Conservation (phyloP, 768 basidiomycete species). For the Tricholoma matsutake region DNA sequence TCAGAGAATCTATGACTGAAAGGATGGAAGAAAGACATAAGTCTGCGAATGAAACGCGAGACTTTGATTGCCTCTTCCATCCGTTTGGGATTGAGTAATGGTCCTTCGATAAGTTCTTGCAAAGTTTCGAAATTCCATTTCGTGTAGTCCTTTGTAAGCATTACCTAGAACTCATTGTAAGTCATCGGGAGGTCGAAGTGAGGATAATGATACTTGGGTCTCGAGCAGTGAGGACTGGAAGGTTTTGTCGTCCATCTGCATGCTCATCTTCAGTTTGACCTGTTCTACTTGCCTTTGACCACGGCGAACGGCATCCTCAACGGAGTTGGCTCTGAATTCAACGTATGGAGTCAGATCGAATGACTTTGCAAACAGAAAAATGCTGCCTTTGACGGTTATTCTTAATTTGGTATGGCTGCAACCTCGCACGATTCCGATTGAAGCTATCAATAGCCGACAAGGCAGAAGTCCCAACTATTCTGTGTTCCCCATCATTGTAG, state of each 20-base stretch:
- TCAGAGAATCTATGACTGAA: conserved; percentile 86
- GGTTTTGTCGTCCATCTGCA: conserved; percentile 93
- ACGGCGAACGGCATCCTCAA: conserved; percentile 82
- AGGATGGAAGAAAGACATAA: conserved; percentile 95
- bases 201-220: conserved; percentile 60
- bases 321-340: conserved; percentile 61
- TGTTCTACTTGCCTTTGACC: conserved; percentile 91
- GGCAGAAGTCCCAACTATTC: conserved; percentile 81
- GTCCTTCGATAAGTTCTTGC: conserved; percentile 88
- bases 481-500: conserved; percentile 70
- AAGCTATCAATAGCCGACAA: conserved; percentile 89
- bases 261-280: conserved; percentile 80
- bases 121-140: conserved; percentile 93
- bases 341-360: not conserved
- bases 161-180: conserved; percentile 53
- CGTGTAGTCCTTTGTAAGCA: conserved; percentile 81
- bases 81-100: conserved; percentile 84
- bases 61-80: conserved; percentile 94
- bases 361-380: not conserved
- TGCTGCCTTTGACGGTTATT: conserved; percentile 63
- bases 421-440: conserved; percentile 79
- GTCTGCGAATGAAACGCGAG: conserved; percentile 80
- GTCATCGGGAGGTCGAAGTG: not conserved
- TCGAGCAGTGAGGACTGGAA: conserved; percentile 86
- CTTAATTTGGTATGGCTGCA: conserved; percentile 57